Evolutionary conservation across 2,329 filamentous ascomycete genomes (phyloP), one percentile per base, ranked within the genome.

Genomic region (Apiospora pterosperma): DNA sequence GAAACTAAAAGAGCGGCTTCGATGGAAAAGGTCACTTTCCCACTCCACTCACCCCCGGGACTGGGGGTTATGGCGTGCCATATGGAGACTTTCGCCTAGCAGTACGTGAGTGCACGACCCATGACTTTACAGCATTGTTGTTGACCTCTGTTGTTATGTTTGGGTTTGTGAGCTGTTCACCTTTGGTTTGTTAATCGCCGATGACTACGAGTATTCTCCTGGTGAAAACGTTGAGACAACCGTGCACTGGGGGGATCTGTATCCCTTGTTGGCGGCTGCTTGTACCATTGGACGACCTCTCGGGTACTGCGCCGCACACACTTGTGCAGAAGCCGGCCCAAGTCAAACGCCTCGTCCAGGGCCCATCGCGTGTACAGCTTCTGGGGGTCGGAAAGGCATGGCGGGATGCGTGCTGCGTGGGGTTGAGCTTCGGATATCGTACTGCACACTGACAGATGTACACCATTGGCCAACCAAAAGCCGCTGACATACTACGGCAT

Each of bases 351-450:
- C 28, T 55, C 48, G 16, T 55, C 28, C 48, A 55, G n/a, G 48
- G 16, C 28, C 16, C 48, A 55, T 55, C 48, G 41, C 12, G 44
- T 55, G 25, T 28, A 11, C 28, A 34, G 28, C 48, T 55, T 31
- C 16, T 21, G 41, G 11, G 3, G 16, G 48, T 55, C 48, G 48
- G 48, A 34, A 55, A 34, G 21, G 48, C 48, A 55, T 34, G 25
- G 19, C 25, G 44, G 10, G 25, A 19, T 31, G 48, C 28, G 48
- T n/a, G 41, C 41, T 31, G 48, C 48, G 48, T 55, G 48, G 48
- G 48, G 48, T 55, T 34, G 48, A 55, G 48, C 48, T 55, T 55
- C 48, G 48, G 48, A 55, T 34, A 55, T 55, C 48, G 48, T 34
- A 19, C 48, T 55, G 48, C 48, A 55, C 48, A 34, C 28, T 21